Conservation (phyloP, 1,284 basidiomycete genomes). For the Trametes hirsuta region DNA sequence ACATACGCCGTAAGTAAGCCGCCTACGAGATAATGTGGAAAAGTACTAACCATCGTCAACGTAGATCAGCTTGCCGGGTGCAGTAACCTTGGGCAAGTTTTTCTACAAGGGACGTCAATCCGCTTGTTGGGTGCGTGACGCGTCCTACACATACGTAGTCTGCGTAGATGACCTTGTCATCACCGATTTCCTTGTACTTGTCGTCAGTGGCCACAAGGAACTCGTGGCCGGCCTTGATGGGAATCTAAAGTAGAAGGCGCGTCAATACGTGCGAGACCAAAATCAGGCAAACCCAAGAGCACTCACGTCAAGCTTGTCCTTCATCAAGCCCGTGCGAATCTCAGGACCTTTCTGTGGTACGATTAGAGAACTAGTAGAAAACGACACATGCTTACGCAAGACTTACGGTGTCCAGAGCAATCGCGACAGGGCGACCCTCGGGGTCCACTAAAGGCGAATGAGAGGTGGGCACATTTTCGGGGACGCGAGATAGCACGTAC, state of each 20-base stretch:
- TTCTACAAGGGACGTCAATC: slow-evolving; percentile 44
- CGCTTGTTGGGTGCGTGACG: slow-evolving; percentile 5
- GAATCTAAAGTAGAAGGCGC: slow-evolving; percentile 51
- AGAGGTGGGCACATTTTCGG: slow-evolving; percentile 1
- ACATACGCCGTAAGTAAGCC: neutral
- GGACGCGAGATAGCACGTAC: slow-evolving; percentile 45
- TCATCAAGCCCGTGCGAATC: slow-evolving; percentile 97
- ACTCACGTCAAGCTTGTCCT: slow-evolving; percentile 83
- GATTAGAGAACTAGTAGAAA: neutral
- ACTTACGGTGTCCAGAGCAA: slow-evolving; percentile 93
- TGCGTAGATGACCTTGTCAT: slow-evolving; percentile 85
- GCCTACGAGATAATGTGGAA: neutral
- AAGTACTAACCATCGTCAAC: slow-evolving; percentile 86
- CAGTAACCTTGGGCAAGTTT: slow-evolving; percentile 95
- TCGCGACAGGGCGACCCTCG: slow-evolving; percentile 89
- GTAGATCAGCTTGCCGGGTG: slow-evolving; percentile 95
- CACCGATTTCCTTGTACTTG: slow-evolving; percentile 79
- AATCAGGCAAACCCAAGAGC: neutral
- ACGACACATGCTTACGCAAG: neutral
- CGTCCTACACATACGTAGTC: slow-evolving; percentile 80
- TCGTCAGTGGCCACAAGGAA: slow-evolving; percentile 90
- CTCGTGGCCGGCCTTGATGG: slow-evolving; percentile 91
- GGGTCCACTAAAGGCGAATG: slow-evolving; percentile 45
- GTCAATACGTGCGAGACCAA: neutral
- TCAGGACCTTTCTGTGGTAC: slow-evolving; percentile 91